Evolutionary conservation across 768 basidiomycete genomes (phyloP), one percentile per base, ranked within the genome.

Genomic region (Tulasnella sp.): DNA sequence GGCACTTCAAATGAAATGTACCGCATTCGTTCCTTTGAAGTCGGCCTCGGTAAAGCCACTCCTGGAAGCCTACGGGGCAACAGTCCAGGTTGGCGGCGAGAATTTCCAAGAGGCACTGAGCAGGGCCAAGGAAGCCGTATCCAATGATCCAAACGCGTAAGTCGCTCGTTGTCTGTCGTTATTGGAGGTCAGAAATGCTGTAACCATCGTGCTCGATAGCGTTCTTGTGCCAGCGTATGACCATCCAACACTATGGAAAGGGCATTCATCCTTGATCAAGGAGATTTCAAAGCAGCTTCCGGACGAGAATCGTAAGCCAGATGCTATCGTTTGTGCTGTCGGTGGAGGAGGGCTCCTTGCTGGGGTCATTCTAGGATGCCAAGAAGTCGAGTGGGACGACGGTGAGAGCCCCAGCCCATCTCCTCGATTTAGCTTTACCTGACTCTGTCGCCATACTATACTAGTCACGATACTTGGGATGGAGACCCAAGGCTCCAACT

Each of bases 291-390:
- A 84, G 14, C 92, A 94, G 81, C 86, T 94, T 6, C 85, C 85
- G 0, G 20, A 72, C 16, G 80, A 18, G 24, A 34, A 31, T 20
- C 81, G 82, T 2, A 89, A 89, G 82, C 93, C 94, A 8, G 90
- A 92, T 80, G 93, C 92, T 0, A 91, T 95, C 64, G 91, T 94
- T 81, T 94, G 94, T 83, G 91, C 91, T 77, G 92, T 94, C 18
- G 94, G 94, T 50, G 94, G 94, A 0, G 93, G 89, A 0, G 93
- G 94, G 0, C 86, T 95, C 0, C 85, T 93, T 3, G 93, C 91
- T 14, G 94, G 94, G 0, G 86, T 94, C 72, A 90, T 94, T 46
- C 85, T 88, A 6, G 94, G 94, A n/a, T 94, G 93, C 83, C 87
- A 88, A 76, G 84, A 83, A 2, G 88, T 90, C 2, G 90, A 89